These are phyloP conservation scores for Arthrobotrys megalospora DNA, from an alignment of 2,329 filamentous ascomycete genomes.

Conservation along the genomic window DNA sequence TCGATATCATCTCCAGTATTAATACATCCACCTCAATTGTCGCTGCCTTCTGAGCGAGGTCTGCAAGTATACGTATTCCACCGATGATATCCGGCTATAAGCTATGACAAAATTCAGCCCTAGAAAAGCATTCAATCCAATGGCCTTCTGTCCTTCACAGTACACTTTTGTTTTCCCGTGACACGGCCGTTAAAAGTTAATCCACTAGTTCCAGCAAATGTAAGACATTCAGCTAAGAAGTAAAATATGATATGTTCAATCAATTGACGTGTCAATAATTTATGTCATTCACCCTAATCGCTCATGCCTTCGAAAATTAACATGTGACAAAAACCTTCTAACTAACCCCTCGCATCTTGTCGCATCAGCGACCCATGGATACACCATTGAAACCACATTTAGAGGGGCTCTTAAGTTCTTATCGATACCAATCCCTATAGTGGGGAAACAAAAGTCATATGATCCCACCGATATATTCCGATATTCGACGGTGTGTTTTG, in stretches of 20 bases:
- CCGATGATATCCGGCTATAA: constrained; percentile 57
- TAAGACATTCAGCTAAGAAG: constrained; percentile 29
- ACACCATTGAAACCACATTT: constrained; percentile 1
- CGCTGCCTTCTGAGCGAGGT: background rate
- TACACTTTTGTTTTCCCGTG: constrained; percentile 34
- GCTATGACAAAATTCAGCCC: constrained; percentile 15
- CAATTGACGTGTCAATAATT: constrained; percentile 32
- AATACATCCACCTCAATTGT: background rate
- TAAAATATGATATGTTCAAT: constrained; percentile 26
- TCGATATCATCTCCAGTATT: background rate
- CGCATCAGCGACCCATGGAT: constrained; percentile 4
- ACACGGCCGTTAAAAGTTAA: constrained; percentile 18
- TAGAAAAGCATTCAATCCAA: constrained; percentile 12
- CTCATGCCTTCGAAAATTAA: background rate
- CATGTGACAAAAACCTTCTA: constrained; percentile 12
- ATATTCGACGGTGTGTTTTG: constrained; percentile 35
- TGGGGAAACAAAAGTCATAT: constrained; percentile 47
- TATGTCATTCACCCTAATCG: background rate
- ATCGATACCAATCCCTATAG: constrained; percentile 47
- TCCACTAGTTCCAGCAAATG: constrained; percentile 31
- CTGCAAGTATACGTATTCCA: constrained; percentile 11
- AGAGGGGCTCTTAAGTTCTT: constrained; percentile 20
- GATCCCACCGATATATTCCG: constrained; percentile 22
- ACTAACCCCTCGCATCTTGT: constrained; percentile 10
- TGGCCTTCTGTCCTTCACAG: background rate